Conservation (phyloP, 768 basidiomycete species). For the Pholiota conissans region DNA sequence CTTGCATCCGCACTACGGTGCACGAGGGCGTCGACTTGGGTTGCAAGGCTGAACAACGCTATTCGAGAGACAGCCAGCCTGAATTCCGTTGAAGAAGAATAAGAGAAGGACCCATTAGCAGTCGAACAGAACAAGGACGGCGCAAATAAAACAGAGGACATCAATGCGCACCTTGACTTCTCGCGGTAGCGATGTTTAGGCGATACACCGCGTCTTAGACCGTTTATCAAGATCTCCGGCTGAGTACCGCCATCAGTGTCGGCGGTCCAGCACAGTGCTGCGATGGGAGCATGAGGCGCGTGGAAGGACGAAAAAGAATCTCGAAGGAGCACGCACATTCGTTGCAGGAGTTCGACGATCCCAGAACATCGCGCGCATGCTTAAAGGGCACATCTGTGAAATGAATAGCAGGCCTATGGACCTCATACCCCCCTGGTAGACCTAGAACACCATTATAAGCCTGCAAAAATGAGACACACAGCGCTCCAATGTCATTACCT, state of each 20-base stretch:
- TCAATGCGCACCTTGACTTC: slow-evolving; percentile 53
- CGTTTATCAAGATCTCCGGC: slow-evolving; percentile 76
- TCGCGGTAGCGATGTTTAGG: slow-evolving; percentile 65
- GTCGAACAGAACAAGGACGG: too few relatives aligned
- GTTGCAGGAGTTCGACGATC: slow-evolving; percentile 54
- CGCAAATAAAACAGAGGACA: too few relatives aligned
- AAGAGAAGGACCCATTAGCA: too few relatives aligned
- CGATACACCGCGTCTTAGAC: slow-evolving; percentile 74
- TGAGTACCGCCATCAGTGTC: slow-evolving; percentile 31
- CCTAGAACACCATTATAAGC: slow-evolving; percentile 37
- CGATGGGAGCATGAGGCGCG: not conserved
- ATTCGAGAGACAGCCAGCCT: slow-evolving; percentile 32
- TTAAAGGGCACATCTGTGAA: slow-evolving; percentile 64
- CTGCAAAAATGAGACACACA: too few relatives aligned
- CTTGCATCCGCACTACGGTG: not conserved
- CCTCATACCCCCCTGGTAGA: slow-evolving; percentile 47
- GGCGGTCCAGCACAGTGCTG: slow-evolving; percentile 74
- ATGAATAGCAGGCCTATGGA: slow-evolving; percentile 48
- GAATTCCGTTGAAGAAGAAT: not conserved
- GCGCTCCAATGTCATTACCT: too few relatives aligned
- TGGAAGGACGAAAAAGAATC: slow-evolving; percentile 1
- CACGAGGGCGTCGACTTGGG: not conserved
- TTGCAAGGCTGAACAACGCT: slow-evolving; percentile 45
- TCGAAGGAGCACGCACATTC: slow-evolving; percentile 52
- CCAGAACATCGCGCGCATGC: slow-evolving; percentile 48